These are phyloP conservation scores for Suhomyces anneliseae DNA, from an alignment of 1,139 yeast genomes.

Conservation along the genomic window DNA sequence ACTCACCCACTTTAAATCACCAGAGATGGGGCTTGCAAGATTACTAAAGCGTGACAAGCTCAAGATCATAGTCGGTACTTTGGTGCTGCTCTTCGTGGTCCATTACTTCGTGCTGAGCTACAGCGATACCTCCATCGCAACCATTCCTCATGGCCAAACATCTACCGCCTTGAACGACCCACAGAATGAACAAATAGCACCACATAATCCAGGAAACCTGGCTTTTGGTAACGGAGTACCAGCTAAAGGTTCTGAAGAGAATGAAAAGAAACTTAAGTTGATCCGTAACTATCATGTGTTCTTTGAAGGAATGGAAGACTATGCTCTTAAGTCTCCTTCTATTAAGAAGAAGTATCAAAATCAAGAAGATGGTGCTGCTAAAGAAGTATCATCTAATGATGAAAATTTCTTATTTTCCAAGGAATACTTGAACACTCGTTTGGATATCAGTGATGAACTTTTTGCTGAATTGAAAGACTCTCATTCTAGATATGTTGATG, in stretches of 20 bases:
- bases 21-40: constrained; percentile 10
- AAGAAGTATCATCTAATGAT: constrained; percentile 28
- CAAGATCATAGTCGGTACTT: constrained; percentile 9
- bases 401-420: constrained; percentile 35
- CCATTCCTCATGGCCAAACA: background rate
- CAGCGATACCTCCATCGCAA: background rate
- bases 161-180: constrained; percentile 1
- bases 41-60: constrained; percentile 13
- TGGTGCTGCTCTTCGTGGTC: constrained; percentile 3
- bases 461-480: constrained; percentile 31
- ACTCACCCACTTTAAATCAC: background rate
- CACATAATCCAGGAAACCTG: background rate
- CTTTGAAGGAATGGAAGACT: constrained; percentile 33
- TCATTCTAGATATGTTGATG: constrained; percentile 32
- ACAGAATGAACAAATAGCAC: background rate
- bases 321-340: constrained; percentile 28
- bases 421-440: constrained; percentile 38
- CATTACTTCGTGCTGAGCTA: constrained; percentile 4
- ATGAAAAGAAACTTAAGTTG: constrained; percentile 1
- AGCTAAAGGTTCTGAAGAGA: background rate
- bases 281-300: constrained; percentile 34
- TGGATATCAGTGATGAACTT: constrained; percentile 38
- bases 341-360: constrained; percentile 36
- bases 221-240: background rate
- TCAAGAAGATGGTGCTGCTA: constrained; percentile 25